phyloP scores from a whole-genome alignment of 2,329 filamentous ascomycete species.

The Chaetomium sp. region DNA sequence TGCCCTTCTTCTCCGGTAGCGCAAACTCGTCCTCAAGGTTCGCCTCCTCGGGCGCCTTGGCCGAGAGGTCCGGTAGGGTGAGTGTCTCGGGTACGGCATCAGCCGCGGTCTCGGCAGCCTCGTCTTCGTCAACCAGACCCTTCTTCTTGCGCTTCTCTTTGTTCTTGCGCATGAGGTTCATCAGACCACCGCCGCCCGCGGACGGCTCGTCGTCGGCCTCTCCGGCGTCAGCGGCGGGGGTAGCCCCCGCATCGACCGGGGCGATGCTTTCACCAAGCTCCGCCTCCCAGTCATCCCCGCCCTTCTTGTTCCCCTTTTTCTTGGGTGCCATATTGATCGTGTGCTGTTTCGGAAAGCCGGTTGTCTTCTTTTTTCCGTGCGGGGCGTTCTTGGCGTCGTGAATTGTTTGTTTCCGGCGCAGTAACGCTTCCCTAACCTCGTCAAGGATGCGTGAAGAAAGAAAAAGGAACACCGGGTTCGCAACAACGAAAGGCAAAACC shows the following conservation, averaged over 20 bases:
- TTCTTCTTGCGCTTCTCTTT: constrained; percentile 88
- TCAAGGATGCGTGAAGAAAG: constrained; percentile 1
- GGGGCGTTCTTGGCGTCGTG: background rate
- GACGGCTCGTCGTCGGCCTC: constrained; percentile 50
- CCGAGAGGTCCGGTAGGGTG: constrained; percentile 43
- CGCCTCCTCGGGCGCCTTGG: constrained; percentile 74
- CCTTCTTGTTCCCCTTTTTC: constrained; percentile 82
- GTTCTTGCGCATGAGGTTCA: constrained; percentile 76
- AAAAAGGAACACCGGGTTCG: background rate
- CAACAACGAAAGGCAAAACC: background rate
- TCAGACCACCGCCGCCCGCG: constrained; percentile 58
- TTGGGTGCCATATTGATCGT: constrained; percentile 72
- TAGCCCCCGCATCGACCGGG: constrained; percentile 49
- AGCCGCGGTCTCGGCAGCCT: constrained; percentile 58
- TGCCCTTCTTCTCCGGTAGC: constrained; percentile 68
- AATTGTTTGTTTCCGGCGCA: background rate
- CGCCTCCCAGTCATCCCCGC: constrained; percentile 86
- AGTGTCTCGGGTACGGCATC: constrained; percentile 31
- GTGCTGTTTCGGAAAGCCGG: background rate
- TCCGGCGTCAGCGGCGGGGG: constrained; percentile 44
- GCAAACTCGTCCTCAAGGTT: constrained; percentile 81
- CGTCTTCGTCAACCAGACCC: constrained; percentile 64
- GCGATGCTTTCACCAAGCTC: constrained; percentile 75
- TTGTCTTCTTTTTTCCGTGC: background rate
- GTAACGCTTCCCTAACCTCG: background rate